A percentile compares a stretch with the other conserved stretches of the same genome.
Evolutionary conservation across 202 grass and related monocot genomes (phyloP).

Genomic region (Zoysia matrella): DNA sequence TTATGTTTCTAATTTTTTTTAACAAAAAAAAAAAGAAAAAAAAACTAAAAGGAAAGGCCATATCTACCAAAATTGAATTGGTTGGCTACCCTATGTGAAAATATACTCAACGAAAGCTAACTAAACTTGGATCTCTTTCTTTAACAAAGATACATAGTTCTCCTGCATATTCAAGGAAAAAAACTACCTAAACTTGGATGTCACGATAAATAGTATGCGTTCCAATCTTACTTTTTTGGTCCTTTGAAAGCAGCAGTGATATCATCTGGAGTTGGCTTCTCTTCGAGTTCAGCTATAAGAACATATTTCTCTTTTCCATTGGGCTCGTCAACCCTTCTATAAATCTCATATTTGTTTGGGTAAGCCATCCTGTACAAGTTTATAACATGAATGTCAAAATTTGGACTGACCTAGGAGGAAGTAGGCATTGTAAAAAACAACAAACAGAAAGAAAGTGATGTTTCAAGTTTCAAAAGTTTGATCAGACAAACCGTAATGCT

Average conservation of each 20-base stretch:
- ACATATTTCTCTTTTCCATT: conserved; percentile 74
- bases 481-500: conserved; percentile 72
- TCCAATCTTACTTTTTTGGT: conserved; percentile 55
- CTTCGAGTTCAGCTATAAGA: conserved; percentile 66
- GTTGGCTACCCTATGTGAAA: no score
- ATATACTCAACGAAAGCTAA: no score
- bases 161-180: neutral
- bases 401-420: neutral
- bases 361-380: conserved; percentile 75
- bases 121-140: no score
- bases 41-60: no score
- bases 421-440: neutral
- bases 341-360: conserved; percentile 81
- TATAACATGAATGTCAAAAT: neutral
- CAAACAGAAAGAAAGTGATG: conserved; percentile 18
- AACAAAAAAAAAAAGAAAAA: no score
- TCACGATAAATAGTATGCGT: conserved; percentile 10
- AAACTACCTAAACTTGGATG: neutral
- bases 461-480: conserved; percentile 2
- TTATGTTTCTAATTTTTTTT: no score
- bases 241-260: conserved; percentile 79
- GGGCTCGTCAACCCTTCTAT: conserved; percentile 79
- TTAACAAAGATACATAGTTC: no score
- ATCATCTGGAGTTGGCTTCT: conserved; percentile 78
- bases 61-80: no score